These are phyloP conservation scores for Neonectria magnoliae DNA, from an alignment of 2,329 filamentous ascomycete species.

Conservation along the genomic window DNA sequence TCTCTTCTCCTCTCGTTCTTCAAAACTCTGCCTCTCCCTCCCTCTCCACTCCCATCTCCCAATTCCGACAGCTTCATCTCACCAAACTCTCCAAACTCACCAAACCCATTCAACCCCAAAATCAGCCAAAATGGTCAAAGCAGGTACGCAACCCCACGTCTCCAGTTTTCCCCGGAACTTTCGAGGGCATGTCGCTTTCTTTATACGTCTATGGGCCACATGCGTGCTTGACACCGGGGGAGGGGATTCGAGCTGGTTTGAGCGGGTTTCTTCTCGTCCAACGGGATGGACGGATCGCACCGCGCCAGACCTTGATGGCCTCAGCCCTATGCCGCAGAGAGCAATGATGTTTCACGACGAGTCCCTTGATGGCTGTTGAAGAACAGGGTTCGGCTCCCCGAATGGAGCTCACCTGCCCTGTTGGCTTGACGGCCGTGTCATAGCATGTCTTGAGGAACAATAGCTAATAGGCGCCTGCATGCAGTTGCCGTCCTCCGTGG, in stretches of 20 bases:
- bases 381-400: conserved; percentile 16
- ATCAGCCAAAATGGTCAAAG: conserved; percentile 95
- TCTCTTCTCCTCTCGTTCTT: conserved; percentile 25
- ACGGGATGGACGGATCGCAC: conserved; percentile 39
- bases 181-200: conserved; percentile 36
- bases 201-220: conserved; percentile 36
- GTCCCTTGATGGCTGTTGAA: conserved; percentile 48
- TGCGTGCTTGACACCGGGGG: conserved; percentile 23
- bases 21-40: conserved; percentile 39
- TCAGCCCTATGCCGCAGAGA: conserved; percentile 27
- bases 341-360: conserved; percentile 21
- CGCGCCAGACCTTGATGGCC: conserved; percentile 57
- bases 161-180: conserved; percentile 13
- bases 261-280: conserved; percentile 61
- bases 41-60: conserved; percentile 38
- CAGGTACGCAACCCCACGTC: conserved; percentile 69
- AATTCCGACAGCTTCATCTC: conserved; percentile 32
- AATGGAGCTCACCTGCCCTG: not conserved
- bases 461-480: conserved; percentile 36
- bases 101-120: conserved; percentile 33
- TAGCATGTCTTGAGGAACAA: conserved; percentile 1
- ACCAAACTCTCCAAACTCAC: conserved; percentile 23
- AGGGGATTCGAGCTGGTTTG: conserved; percentile 63
- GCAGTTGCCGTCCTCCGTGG: conserved; percentile 95
- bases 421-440: not conserved